Evolutionary conservation across 129 eudicot species (phyloP).

Genomic region (Arctium minus): DNA sequence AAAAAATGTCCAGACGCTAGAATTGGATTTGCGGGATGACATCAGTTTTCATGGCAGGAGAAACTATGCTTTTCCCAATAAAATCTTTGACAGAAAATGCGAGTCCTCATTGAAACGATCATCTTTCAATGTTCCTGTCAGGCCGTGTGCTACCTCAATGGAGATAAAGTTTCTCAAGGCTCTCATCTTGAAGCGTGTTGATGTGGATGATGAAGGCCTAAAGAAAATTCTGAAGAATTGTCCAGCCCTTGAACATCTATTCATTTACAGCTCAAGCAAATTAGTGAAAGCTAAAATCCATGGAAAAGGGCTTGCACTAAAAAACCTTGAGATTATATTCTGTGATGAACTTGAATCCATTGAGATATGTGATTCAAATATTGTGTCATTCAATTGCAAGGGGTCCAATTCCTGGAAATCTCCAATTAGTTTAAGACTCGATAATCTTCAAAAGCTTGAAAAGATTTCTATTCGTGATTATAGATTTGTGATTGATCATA

Average conservation of each 20-base stretch:
- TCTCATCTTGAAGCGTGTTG: slow-evolving; percentile 31
- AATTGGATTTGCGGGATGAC: slow-evolving; percentile 37
- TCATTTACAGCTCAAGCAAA: slow-evolving; percentile 16
- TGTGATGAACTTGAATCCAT: slow-evolving; percentile 20
- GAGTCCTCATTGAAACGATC: not conserved
- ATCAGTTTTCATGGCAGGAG: slow-evolving; percentile 8
- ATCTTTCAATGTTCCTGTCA: not conserved
- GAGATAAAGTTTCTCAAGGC: slow-evolving; percentile 23
- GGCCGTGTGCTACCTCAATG: not conserved
- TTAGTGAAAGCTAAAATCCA: slow-evolving; percentile 26
- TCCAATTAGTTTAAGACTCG: slow-evolving; percentile 6
- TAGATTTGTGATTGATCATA: slow-evolving; percentile 17
- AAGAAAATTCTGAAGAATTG: slow-evolving; percentile 16
- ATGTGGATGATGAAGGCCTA: slow-evolving; percentile 33
- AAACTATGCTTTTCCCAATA: slow-evolving; percentile 22
- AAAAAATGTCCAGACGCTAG: slow-evolving; percentile 30
- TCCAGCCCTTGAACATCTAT: slow-evolving; percentile 19
- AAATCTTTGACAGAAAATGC: slow-evolving; percentile 7
- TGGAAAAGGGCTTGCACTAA: slow-evolving; percentile 23
- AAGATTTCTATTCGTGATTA: slow-evolving; percentile 31
- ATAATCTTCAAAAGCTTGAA: slow-evolving; percentile 35
- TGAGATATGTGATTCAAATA: slow-evolving; percentile 22
- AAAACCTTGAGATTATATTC: slow-evolving; percentile 22
- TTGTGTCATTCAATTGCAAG: slow-evolving; percentile 28
- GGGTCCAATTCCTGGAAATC: not conserved